A percentile compares a stretch with the other conserved stretches of the same genome.
These are phyloP conservation scores for Trichoderma hamatum DNA, from an alignment of 2,329 filamentous ascomycete species.

Conservation along the genomic window DNA sequence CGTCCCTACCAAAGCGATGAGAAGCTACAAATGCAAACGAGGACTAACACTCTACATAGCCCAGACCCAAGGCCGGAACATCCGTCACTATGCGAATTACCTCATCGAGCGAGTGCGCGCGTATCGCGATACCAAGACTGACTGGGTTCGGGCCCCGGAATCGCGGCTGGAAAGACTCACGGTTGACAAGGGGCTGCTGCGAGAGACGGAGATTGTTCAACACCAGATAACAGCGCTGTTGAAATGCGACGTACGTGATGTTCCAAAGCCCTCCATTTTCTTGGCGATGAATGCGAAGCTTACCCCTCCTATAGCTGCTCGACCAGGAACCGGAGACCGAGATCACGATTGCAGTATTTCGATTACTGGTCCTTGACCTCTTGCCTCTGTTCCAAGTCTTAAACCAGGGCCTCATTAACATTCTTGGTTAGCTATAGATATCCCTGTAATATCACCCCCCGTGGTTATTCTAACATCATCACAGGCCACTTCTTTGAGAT, in stretches of 20 bases:
- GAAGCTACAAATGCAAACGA: neutral
- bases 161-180: slow-evolving; percentile 81
- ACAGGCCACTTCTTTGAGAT: slow-evolving; percentile 97
- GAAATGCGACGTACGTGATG: slow-evolving; percentile 77
- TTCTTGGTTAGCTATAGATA: slow-evolving; percentile 68
- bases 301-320: slow-evolving; percentile 63
- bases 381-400: slow-evolving; percentile 89
- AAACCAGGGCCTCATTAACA: slow-evolving; percentile 96
- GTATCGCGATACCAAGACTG: slow-evolving; percentile 80
- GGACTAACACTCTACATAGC: slow-evolving; percentile 53
- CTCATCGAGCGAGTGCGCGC: slow-evolving; percentile 79
- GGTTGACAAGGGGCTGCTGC: slow-evolving; percentile 87
- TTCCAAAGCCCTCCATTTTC: neutral
- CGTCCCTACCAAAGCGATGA: slow-evolving; percentile 40
- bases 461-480: neutral
- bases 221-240: slow-evolving; percentile 82
- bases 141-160: slow-evolving; percentile 85
- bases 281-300: neutral
- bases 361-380: slow-evolving; percentile 86
- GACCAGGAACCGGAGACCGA: slow-evolving; percentile 92
- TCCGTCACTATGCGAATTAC: slow-evolving; percentile 88
- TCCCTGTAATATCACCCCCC: neutral
- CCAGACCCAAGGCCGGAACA: slow-evolving; percentile 93
- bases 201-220: slow-evolving; percentile 91
- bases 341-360: slow-evolving; percentile 91